A percentile compares a stretch with the other conserved stretches of the same genome.
Conservation (phyloP, 768 basidiomycete species). For the Kwoniella dejecticola region DNA sequence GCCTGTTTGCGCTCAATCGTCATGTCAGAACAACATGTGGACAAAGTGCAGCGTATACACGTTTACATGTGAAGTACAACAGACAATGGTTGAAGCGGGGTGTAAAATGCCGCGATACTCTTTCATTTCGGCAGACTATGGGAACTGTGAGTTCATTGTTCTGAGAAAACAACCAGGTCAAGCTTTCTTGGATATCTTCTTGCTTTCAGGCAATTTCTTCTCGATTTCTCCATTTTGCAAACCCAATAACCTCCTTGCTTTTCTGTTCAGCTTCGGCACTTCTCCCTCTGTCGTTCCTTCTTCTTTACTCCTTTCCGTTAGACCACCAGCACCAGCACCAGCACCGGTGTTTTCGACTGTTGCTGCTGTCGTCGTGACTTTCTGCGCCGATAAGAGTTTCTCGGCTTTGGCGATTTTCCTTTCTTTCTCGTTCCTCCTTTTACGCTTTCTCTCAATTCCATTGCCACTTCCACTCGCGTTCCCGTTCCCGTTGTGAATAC, state of each 20-base stretch:
- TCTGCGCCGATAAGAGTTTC: no score
- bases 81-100: no score
- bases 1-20: no score
- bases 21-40: no score
- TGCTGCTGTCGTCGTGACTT: no score
- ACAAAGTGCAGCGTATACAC: no score
- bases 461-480: not conserved
- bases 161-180: not conserved
- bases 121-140: no score
- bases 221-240: conserved; percentile 18
- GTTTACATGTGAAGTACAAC: no score
- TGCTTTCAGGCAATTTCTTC: not conserved
- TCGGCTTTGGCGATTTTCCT: not conserved
- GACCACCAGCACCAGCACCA: no score
- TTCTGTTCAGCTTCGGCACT: conserved; percentile 27
- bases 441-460: not conserved
- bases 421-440: conserved; percentile 3
- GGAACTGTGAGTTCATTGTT: not conserved
- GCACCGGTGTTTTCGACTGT: no score
- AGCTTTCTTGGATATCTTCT: not conserved
- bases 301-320: conserved; percentile 6
- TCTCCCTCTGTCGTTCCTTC: conserved; percentile 21
- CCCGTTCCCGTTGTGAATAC: no score
- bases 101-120: no score
- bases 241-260: conserved; percentile 33